Percentiles rank a stretch among this genome's conserved stretches.
Evolutionary conservation across 163 green algal species (phyloP).

Genomic region (Scenedesmus sp.): DNA sequence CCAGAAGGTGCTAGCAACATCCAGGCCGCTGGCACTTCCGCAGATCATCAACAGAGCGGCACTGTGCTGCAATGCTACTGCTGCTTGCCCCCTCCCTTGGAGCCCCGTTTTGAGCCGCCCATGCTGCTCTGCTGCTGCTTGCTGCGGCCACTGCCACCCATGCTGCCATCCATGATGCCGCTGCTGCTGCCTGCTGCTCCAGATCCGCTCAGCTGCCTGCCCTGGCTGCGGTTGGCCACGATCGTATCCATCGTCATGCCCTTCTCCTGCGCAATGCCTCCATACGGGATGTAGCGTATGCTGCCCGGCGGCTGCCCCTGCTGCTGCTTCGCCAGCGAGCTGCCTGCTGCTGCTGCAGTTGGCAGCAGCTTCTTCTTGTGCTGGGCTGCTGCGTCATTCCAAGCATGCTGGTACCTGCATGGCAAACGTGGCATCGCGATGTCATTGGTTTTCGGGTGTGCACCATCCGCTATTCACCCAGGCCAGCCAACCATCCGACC

Average conservation of each 20-base stretch:
- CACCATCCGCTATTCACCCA: not conserved
- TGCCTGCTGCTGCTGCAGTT: not conserved
- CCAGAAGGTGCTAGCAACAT: not conserved
- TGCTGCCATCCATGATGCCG: not conserved
- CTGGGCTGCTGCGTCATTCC: conserved; percentile 27
- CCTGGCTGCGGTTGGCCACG: not conserved
- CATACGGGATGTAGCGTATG: conserved; percentile 19
- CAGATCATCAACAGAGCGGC: not conserved
- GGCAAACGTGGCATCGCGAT: not conserved
- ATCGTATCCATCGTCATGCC: conserved; percentile 31
- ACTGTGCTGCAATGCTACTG: not conserved
- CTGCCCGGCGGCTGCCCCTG: not conserved
- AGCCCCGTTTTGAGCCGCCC: not conserved
- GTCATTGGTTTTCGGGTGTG: not conserved
- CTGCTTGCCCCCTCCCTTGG: not conserved
- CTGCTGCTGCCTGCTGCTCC: not conserved
- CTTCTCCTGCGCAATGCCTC: conserved; percentile 40
- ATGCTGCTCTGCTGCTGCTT: conserved; percentile 11
- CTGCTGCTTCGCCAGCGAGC: not conserved
- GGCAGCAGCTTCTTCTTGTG: not conserved
- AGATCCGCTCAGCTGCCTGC: not conserved
- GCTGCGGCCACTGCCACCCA: not conserved
- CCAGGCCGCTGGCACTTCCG: not conserved
- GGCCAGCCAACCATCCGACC: too few species aligned
- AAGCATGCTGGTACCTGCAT: conserved; percentile 35